Base-by-base conservation (phyloP, 306 rosid genomes). In the Cicer arietinum region DNA sequence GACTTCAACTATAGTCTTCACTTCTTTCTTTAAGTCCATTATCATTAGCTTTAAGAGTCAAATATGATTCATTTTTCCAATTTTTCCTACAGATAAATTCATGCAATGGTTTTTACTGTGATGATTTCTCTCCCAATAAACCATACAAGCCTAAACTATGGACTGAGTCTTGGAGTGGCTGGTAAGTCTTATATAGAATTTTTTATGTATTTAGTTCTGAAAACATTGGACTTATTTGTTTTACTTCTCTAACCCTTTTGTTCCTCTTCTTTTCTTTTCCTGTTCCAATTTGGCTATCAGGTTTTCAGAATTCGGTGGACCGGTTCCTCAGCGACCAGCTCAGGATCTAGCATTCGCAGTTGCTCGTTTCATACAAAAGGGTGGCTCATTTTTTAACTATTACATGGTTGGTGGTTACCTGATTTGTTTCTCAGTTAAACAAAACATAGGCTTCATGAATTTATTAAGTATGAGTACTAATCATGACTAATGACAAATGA, bases 91-190 rank as follows among this genome's bases (percentile, higher is more conserved):
- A 94, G 99, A 89, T 94, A 71, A 94, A 94, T 82, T 7, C 98
- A 22, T 92, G 96, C 48, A 94, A 94, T 71, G 99, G 99, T 16
- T 94, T 94, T 78, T 94, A 94, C 80, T 90, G 97, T 61, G 99
- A 94, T 65, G 72, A 67, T 43, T 94, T 94, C 96, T 16, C 86
- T 68, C 99, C 99, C 69, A 94, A 94, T 80, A 92, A 90, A 84
- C 96, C 96, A 65, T 87, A 90, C 88, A 94, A 94, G 81, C 99
- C 99, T 69, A 86, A 30, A 7, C 64, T 94, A 66, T 94, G 99
- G 99, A 94, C 99, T 0, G 99, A 94, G 82, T 77, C 91, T 71
- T 94, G 99, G 99, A 94, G 90, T 86, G 99, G 99, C 83, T 94
- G 99, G 99, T 94, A 84, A 87, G 82, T 39, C 67, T 63, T 75